These are phyloP conservation scores for Neopestalotiopsis sp. DNA, from an alignment of 2,329 filamentous ascomycete species.

Conservation along the genomic window DNA sequence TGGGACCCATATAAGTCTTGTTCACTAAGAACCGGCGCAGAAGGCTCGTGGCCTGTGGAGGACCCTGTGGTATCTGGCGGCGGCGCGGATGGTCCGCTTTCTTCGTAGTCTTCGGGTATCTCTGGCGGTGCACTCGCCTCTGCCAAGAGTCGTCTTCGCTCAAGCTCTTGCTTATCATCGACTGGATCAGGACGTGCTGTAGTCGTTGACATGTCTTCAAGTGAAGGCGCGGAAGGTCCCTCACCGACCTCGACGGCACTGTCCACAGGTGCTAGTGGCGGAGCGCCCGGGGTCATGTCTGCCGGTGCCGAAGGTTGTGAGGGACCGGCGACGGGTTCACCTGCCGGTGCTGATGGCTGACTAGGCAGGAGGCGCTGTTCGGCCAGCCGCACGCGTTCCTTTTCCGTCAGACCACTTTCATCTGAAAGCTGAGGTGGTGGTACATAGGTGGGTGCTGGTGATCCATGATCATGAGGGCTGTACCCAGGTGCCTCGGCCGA, in stretches of 20 bases:
- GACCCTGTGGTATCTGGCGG: conserved; percentile 24
- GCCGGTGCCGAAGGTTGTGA: conserved; percentile 42
- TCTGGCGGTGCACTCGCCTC: conserved; percentile 58
- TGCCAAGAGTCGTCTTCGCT: conserved; percentile 57
- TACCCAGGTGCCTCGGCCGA: conserved; percentile 41
- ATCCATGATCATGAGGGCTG: conserved; percentile 35
- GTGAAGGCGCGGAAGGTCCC: conserved; percentile 50
- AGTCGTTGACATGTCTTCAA: conserved; percentile 47
- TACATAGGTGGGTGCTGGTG: conserved; percentile 54
- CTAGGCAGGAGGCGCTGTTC: conserved; percentile 84
- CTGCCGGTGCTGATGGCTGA: conserved; percentile 61
- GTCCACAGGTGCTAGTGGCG: neutral
- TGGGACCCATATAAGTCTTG: conserved; percentile 28
- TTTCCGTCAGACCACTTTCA: conserved; percentile 75
- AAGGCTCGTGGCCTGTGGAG: conserved; percentile 33
- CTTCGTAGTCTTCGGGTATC: conserved; percentile 51
- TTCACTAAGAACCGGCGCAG: conserved; percentile 37
- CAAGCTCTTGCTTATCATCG: conserved; percentile 77
- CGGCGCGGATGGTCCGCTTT: conserved; percentile 30
- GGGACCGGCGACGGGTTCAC: conserved; percentile 42
- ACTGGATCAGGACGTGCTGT: conserved; percentile 37
- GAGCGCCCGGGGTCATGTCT: neutral
- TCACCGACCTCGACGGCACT: conserved; percentile 28
- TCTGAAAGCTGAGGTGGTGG: conserved; percentile 65
- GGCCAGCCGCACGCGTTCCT: conserved; percentile 77